Evolutionary conservation across 2,329 filamentous ascomycete genomes (phyloP).

Genomic region (Moelleriella libera): DNA sequence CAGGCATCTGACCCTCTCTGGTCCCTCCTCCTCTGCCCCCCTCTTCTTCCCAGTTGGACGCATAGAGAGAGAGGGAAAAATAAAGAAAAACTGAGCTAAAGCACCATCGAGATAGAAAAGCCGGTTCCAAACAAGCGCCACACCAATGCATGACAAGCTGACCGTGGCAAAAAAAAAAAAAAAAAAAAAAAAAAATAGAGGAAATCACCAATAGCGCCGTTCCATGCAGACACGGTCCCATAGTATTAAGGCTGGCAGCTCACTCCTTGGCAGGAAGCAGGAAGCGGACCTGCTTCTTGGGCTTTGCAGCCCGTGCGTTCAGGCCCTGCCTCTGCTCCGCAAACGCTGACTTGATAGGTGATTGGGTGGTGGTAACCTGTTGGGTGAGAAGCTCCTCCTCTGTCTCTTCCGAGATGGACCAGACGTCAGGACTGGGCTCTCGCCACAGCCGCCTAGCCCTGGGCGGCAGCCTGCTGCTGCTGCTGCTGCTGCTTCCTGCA

Average conservation of each 20-base stretch:
- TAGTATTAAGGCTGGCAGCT: background rate
- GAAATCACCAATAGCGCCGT: background rate
- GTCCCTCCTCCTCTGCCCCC: too few relatives aligned
- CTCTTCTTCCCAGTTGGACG: too few relatives aligned
- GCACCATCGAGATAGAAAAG: too few relatives aligned
- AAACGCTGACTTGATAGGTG: slow-evolving; percentile 16
- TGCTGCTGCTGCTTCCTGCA: slow-evolving; percentile 2
- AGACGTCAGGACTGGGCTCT: slow-evolving; percentile 44
- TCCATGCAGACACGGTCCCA: background rate
- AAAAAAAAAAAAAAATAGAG: too few relatives aligned
- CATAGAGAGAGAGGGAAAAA: too few relatives aligned
- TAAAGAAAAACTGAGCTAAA: too few relatives aligned
- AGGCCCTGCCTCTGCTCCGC: slow-evolving; percentile 8
- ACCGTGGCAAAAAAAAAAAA: too few relatives aligned
- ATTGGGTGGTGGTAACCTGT: slow-evolving; percentile 1
- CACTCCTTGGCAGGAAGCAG: slow-evolving; percentile 30
- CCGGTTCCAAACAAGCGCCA: background rate
- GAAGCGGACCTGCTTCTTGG: slow-evolving; percentile 42
- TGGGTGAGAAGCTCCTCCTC: slow-evolving; percentile 28
- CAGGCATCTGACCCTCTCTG: too few relatives aligned
- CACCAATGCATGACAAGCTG: background rate
- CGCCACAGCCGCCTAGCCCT: slow-evolving; percentile 34
- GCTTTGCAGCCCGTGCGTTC: slow-evolving; percentile 28
- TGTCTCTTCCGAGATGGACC: slow-evolving; percentile 45
- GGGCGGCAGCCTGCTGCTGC: slow-evolving; percentile 11